Percentiles rank a stretch among this genome's conserved stretches.
These are phyloP conservation scores for Epichloe hybrida DNA, from an alignment of 2,329 filamentous ascomycete genomes.

Conservation along the genomic window DNA sequence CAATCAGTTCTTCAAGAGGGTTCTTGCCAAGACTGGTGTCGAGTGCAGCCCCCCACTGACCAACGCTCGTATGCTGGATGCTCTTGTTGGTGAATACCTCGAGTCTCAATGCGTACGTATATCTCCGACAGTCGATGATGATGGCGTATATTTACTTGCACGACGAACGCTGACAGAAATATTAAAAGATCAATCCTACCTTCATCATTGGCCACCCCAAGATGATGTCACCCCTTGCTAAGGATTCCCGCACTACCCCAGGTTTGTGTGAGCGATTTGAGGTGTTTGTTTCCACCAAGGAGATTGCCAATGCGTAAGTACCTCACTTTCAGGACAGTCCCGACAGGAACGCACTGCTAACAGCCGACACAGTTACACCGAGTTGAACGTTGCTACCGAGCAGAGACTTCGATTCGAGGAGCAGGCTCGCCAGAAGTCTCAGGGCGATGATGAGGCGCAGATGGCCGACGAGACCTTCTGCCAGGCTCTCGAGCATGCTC, in stretches of 20 bases:
- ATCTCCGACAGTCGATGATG: neutral
- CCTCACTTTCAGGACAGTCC: no score
- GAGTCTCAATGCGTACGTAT: constrained; percentile 63
- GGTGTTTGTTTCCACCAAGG: constrained; percentile 65
- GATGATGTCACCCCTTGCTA: constrained; percentile 81
- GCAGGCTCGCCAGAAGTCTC: constrained; percentile 88
- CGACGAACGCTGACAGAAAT: neutral
- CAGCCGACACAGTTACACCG: constrained; percentile 49
- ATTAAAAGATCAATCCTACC: constrained; percentile 57
- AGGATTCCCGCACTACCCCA: constrained; percentile 70
- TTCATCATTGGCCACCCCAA: constrained; percentile 46
- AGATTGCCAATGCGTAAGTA: constrained; percentile 71
- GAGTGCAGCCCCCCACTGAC: constrained; percentile 84
- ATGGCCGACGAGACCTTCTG: constrained; percentile 93
- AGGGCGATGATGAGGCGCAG: constrained; percentile 95
- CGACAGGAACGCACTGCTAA: neutral
- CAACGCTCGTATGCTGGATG: constrained; percentile 92
- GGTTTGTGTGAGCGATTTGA: constrained; percentile 96
- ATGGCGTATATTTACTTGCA: neutral
- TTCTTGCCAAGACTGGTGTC: constrained; percentile 82
- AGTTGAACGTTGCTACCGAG: constrained; percentile 87
- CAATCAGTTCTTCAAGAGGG: constrained; percentile 68
- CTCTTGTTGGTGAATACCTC: constrained; percentile 85
- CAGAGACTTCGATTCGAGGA: constrained; percentile 78
- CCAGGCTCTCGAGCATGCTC: constrained; percentile 72